Percentiles rank a stretch among this genome's conserved stretches.
Evolutionary conservation across 2,329 filamentous ascomycete species (phyloP).

Genomic region (Domatiomyces globalis): DNA sequence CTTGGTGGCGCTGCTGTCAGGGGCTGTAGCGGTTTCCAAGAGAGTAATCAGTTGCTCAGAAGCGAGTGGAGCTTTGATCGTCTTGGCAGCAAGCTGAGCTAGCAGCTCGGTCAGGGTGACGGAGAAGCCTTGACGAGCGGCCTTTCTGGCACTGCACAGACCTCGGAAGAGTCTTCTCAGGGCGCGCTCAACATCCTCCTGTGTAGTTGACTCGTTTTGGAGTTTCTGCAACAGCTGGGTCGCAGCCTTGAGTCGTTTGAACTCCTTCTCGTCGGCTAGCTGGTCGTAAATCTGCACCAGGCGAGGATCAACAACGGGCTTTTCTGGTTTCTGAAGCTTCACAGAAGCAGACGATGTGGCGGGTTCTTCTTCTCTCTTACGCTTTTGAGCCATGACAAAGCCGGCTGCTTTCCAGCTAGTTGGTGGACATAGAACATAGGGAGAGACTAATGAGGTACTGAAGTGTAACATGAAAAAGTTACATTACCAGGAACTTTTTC

Average conservation of each 20-base stretch:
- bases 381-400: conserved; percentile 12
- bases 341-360: neutral
- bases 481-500: neutral
- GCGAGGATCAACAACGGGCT: conserved; percentile 26
- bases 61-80: conserved; percentile 22
- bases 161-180: conserved; percentile 63
- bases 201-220: conserved; percentile 27
- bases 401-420: neutral
- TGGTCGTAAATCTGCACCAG: conserved; percentile 37
- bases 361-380: conserved; percentile 15
- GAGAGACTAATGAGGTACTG: neutral
- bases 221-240: conserved; percentile 31
- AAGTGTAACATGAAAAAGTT: neutral
- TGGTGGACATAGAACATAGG: neutral
- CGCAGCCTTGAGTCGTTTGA: conserved; percentile 33
- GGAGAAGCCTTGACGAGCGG: conserved; percentile 76
- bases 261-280: conserved; percentile 33
- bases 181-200: conserved; percentile 28
- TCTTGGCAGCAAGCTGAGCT: conserved; percentile 40
- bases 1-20: conserved; percentile 38
- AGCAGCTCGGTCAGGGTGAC: conserved; percentile 74
- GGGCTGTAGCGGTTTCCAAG: conserved; percentile 38
- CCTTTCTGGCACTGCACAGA: conserved; percentile 78
- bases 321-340: conserved; percentile 13
- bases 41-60: conserved; percentile 33